Evolutionary conservation across 2,329 filamentous ascomycete species (phyloP).

Genomic region (Truncatella angustata): DNA sequence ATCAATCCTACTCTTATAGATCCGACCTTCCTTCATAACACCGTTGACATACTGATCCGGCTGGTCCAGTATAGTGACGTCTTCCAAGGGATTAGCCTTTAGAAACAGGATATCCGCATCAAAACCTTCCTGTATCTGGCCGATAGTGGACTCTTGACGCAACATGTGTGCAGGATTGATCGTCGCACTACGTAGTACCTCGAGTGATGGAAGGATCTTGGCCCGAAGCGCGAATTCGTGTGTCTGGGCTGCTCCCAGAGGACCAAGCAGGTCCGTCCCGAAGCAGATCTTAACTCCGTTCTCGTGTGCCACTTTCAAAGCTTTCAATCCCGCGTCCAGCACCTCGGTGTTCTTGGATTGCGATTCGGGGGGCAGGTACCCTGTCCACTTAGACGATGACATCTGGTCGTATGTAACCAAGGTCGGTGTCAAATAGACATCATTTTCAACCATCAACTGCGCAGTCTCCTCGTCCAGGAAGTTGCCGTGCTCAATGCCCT

Average conservation of each 20-base stretch:
- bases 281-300: constrained; percentile 53
- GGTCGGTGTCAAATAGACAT: constrained; percentile 49
- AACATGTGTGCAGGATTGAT: constrained; percentile 48
- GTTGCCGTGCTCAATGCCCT: constrained; percentile 46
- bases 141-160: constrained; percentile 40
- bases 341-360: constrained; percentile 47
- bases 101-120: constrained; percentile 50
- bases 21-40: constrained; percentile 51
- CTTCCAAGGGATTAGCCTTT: constrained; percentile 48
- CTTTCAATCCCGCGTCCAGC: constrained; percentile 40
- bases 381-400: constrained; percentile 36
- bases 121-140: constrained; percentile 46
- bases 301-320: constrained; percentile 43
- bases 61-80: constrained; percentile 46
- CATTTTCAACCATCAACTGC: constrained; percentile 44
- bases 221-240: constrained; percentile 46
- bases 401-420: constrained; percentile 48
- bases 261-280: constrained; percentile 52
- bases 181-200: constrained; percentile 50
- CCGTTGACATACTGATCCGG: constrained; percentile 42
- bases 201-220: constrained; percentile 37
- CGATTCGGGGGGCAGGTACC: constrained; percentile 39
- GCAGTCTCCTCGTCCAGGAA: constrained; percentile 37
- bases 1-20: constrained; percentile 29
- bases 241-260: constrained; percentile 45